These are phyloP conservation scores for Chlamydomonas sp. DNA, from an alignment of 139 green algal genomes.

Conservation along the genomic window DNA sequence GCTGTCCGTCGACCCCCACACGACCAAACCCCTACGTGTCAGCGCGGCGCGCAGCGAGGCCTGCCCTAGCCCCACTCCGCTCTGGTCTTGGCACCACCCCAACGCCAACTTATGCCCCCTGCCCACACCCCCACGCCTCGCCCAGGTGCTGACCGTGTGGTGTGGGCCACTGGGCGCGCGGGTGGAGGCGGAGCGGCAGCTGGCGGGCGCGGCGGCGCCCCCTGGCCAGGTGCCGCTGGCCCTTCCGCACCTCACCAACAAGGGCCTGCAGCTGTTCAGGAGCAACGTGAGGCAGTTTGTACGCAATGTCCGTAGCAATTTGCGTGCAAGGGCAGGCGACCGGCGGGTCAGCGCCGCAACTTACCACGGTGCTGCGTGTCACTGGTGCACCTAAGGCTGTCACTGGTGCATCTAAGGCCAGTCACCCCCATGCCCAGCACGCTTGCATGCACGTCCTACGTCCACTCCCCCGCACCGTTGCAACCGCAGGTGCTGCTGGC, in stretches of 20 bases:
- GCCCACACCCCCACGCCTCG: neutral
- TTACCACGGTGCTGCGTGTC: too few relatives aligned
- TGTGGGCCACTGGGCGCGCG: constrained; percentile 20
- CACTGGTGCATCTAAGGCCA: too few relatives aligned
- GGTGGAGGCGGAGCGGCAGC: constrained; percentile 36
- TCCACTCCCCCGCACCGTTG: neutral
- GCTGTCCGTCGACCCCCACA: too few relatives aligned
- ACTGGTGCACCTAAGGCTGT: too few relatives aligned
- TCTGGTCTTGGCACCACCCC: too few relatives aligned
- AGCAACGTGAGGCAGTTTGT: constrained; percentile 13
- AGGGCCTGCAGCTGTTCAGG: constrained; percentile 44
- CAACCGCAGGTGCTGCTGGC: constrained; percentile 28
- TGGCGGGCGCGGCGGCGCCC: constrained; percentile 21
- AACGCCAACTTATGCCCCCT: too few relatives aligned
- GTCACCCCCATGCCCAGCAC: too few relatives aligned
- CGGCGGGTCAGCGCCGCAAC: neutral
- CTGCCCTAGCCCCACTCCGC: too few relatives aligned
- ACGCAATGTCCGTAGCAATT: too few relatives aligned
- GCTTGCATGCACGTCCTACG: neutral
- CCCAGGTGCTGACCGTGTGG: constrained; percentile 2
- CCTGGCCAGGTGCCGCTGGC: neutral
- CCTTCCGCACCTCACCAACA: constrained; percentile 38
- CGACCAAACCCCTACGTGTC: too few relatives aligned
- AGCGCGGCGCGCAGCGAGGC: too few relatives aligned
- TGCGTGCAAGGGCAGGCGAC: too few relatives aligned